A percentile compares a stretch with the other conserved stretches of the same genome.
phyloP scores from a whole-genome alignment of 1,139 yeast species.

The Arxiozyma bovina region DNA sequence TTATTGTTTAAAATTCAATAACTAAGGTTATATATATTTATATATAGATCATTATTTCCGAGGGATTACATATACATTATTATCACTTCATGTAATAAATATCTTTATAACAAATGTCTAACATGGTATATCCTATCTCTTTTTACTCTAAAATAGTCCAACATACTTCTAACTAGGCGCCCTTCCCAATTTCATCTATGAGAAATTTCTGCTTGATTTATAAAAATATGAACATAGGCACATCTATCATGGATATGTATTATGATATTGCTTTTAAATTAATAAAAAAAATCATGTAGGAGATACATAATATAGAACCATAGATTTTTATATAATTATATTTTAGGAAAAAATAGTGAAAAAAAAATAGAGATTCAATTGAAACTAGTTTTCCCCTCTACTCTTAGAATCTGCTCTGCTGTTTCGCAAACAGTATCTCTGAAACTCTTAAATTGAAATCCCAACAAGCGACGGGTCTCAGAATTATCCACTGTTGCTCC shows the following conservation, averaged over 20 bases:
- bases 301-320: no score
- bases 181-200: no score
- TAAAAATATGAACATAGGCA: background rate
- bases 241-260: background rate
- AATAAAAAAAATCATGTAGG: background rate
- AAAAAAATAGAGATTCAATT: background rate
- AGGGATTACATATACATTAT: no score
- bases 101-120: background rate
- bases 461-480: slow-evolving; percentile 14
- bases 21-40: no score
- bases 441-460: slow-evolving; percentile 30
- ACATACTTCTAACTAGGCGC: no score
- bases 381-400: background rate
- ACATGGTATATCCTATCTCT: background rate
- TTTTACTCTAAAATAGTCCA: background rate
- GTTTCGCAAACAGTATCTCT: slow-evolving; percentile 36
- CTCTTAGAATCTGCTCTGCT: slow-evolving; percentile 33
- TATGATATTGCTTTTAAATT: no score
- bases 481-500: slow-evolving; percentile 16
- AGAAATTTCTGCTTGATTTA: background rate
- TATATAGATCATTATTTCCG: no score
- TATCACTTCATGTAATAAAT: background rate
- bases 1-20: background rate
- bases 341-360: background rate
- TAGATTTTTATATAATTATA: background rate